Evolutionary conservation across 352 stramenopile species (phyloP), one percentile per base, ranked within the genome.

Genomic region (Poterioochromonas sp.): DNA sequence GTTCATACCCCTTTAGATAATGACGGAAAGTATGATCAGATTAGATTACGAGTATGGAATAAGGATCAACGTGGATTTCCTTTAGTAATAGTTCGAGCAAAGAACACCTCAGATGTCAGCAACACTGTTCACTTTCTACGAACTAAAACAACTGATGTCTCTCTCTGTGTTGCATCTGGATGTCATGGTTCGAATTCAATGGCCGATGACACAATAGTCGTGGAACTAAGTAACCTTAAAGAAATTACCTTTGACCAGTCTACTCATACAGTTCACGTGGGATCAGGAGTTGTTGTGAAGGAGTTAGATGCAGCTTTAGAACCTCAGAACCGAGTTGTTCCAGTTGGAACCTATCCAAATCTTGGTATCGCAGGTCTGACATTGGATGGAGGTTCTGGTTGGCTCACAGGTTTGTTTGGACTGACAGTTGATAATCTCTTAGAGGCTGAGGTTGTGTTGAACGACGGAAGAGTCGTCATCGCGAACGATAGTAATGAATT

Each of bases 401-500:
- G 43, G 43, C 18, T 51, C 5, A 51, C 5, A 5, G 18, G 18
- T 20, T 20, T 51, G 43, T 51, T 51, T 51, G 43, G 43, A 51
- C 18, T 51, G 18, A 51, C 43, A 20, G 43, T 51, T 51, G 43
- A 51, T 51, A 51, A 51, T 51, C 18, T 51, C 18, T 18, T 51
- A 51, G 43, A 51, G 18, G 43, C 43, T 5, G 43, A 51, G 18
- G 43, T 51, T 5, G 43, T 51, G 5, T 18, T 51, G 43, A 20
- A 20, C 18, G 43, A 51, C 18, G 53, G 53, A n/a, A 32, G 8
- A 35, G 53, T 63, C 26, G 53, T 63, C 8, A 63, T 35, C 26
- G 53, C 53, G 53, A 63, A 35, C 29, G 53, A 63, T 63, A 32
- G 2, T 32, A 63, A 63, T 35, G 53, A 63, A 63, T 63, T 32